Evolutionary conservation across 352 stramenopile genomes (phyloP), one percentile per base, ranked within the genome.

Genomic region (Aphanomyces cochlioides): DNA sequence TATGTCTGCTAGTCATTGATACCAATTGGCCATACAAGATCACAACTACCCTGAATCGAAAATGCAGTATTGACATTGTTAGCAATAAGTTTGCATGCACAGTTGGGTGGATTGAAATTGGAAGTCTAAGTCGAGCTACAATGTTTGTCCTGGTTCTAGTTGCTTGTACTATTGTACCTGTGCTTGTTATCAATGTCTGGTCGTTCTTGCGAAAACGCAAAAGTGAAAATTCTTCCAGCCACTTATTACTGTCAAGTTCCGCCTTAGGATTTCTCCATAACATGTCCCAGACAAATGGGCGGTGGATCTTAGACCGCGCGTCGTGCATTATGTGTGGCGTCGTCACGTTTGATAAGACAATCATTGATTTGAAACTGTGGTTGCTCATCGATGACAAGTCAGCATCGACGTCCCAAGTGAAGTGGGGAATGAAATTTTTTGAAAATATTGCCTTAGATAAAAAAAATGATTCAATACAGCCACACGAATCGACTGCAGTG

Each of bases 401-500:
- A 28, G 28, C 28, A 2, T 28, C 28, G 43, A 50, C 1, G 10
- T 12, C 10, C 1, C 10, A n/a, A n/a, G 17, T n/a, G 10, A 50
- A 50, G 17, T 50, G 43, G 43, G 43, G 43, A 50, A 50, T 50
- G 43, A 50, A 50, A 50, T n/a, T 0, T n/a, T 50, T 50, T 50
- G 2, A 28, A 28, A 28, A 28, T 28, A 28, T 28, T 28, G 28
- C 28, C 28, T 28, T 28, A 2, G 28, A 28, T 28, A 2, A 28
- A 28, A 28, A 28, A 2, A 28, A 28, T 28, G 28, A 28, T n/a
- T n/a, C 10, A n/a, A 1, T n/a, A 12, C 43, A n/a, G 17, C 2
- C 10, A n/a, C 0, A 2, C 43, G 17, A 50, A 12, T n/a, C 43
- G 17, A 50, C 0, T n/a, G 10, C 10, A 12, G 28, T 28, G 28